Evolutionary conservation across 1,284 basidiomycete species (phyloP).

Genomic region (Ceratobasidium sp.): DNA sequence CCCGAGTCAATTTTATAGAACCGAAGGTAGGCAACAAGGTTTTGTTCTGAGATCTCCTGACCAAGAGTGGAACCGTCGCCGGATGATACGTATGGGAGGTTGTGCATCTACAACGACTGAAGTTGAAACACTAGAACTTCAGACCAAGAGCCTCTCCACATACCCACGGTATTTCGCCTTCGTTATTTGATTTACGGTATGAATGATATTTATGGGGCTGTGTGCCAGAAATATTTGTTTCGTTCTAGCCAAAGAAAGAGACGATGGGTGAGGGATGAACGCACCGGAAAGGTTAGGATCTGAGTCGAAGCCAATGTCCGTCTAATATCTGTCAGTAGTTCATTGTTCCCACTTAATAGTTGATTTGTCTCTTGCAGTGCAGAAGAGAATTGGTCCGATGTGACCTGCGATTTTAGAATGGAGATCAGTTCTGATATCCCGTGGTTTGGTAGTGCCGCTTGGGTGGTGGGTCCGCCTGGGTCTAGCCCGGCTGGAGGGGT

Average conservation of each 20-base stretch:
- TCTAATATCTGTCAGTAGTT: not conserved
- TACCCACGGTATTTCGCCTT: too few species aligned
- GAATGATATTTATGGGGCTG: not conserved
- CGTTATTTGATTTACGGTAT: not conserved
- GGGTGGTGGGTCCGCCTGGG: not conserved
- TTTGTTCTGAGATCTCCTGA: not conserved
- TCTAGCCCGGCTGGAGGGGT: too few species aligned
- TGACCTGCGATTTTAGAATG: not conserved
- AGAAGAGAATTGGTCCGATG: not conserved
- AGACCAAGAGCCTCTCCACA: too few species aligned
- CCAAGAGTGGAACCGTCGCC: too few species aligned
- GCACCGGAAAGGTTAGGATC: not conserved
- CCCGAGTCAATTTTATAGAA: constrained; percentile 7
- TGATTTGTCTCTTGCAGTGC: not conserved
- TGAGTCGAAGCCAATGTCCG: not conserved
- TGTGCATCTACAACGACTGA: too few species aligned
- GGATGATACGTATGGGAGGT: too few species aligned
- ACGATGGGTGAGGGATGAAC: not conserved
- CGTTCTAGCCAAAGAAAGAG: not conserved
- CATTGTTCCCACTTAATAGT: not conserved
- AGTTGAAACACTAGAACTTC: too few species aligned
- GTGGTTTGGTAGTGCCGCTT: too few species aligned
- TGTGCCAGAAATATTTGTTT: not conserved
- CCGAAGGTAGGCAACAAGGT: constrained; percentile 3
- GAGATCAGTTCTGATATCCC: too few species aligned